A percentile compares a stretch with the other conserved stretches of the same genome.
Conservation (phyloP, 1,284 basidiomycete species). For the Neonothopanus nambi region DNA sequence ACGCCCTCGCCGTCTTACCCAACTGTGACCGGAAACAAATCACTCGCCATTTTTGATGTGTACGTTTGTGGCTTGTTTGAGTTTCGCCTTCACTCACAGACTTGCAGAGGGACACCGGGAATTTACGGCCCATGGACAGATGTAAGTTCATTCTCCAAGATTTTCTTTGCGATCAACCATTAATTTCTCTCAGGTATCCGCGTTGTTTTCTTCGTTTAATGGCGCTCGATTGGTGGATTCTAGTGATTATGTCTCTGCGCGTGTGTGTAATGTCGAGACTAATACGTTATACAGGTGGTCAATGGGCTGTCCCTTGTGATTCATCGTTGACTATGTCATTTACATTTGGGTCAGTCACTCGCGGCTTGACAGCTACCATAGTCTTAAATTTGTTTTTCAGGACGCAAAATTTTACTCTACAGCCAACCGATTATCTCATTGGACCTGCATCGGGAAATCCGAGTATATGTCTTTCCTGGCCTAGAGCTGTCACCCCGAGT, state of each 20-base stretch:
- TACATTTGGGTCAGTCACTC: conserved; percentile 62
- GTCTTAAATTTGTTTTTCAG: conserved; percentile 35
- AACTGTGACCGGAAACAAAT: conserved; percentile 50
- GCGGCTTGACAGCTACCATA: too few species aligned
- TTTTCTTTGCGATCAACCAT: conserved; percentile 4
- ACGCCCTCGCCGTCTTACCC: conserved; percentile 70
- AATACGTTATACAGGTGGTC: conserved; percentile 48
- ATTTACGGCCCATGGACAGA: conserved; percentile 83
- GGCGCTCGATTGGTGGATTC: conserved; percentile 71
- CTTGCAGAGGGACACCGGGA: conserved; percentile 68
- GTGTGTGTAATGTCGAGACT: not conserved
- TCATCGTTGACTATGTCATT: conserved; percentile 68
- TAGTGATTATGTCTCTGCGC: conserved; percentile 31
- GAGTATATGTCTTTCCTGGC: conserved; percentile 81
- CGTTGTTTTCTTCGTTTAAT: conserved; percentile 63
- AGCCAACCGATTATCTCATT: conserved; percentile 83
- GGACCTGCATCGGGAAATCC: conserved; percentile 69
- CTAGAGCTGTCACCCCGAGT: conserved; percentile 63
- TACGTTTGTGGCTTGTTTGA: conserved; percentile 35
- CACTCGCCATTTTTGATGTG: conserved; percentile 79
- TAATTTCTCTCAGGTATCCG: conserved; percentile 55
- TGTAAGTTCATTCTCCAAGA: conserved; percentile 38
- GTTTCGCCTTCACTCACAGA: conserved; percentile 7
- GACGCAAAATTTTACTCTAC: conserved; percentile 59
- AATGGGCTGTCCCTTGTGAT: conserved; percentile 84